Percentiles rank a stretch among this genome's conserved stretches.
These are phyloP conservation scores for Vickermania spadyakhi DNA, from an alignment of 208 protist species.

Conservation along the genomic window DNA sequence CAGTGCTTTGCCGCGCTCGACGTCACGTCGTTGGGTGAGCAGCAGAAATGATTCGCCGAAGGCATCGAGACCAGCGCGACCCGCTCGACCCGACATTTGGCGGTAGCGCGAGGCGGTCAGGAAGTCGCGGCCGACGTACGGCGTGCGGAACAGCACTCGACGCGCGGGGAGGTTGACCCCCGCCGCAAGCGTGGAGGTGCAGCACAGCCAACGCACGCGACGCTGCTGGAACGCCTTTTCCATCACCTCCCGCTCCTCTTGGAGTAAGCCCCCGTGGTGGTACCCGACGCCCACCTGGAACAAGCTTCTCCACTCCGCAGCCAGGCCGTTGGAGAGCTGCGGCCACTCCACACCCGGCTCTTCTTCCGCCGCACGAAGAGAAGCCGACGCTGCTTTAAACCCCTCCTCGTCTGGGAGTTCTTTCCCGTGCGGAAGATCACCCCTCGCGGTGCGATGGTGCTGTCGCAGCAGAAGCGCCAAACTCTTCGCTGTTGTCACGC, in stretches of 20 bases:
- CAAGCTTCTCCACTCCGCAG: slow-evolving; percentile 32
- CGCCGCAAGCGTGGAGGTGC: slow-evolving; percentile 89
- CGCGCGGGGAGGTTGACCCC: slow-evolving; percentile 90
- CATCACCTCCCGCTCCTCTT: slow-evolving; percentile 74
- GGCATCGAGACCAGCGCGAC: slow-evolving; percentile 62
- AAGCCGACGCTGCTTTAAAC: slow-evolving; percentile 7
- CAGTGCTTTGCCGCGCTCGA: slow-evolving; percentile 24
- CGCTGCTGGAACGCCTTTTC: slow-evolving; percentile 68
- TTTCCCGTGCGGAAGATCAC: too few relatives aligned
- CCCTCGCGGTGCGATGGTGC: neutral
- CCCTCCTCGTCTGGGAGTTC: too few relatives aligned
- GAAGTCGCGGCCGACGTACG: slow-evolving; percentile 59
- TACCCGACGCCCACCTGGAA: slow-evolving; percentile 75
- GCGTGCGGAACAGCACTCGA: slow-evolving; percentile 79
- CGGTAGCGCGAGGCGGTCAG: slow-evolving; percentile 64
- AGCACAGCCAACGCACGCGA: slow-evolving; percentile 75
- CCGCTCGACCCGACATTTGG: slow-evolving; percentile 82
- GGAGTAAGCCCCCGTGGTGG: slow-evolving; percentile 82
- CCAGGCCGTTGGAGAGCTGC: slow-evolving; percentile 23
- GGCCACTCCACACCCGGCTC: slow-evolving; percentile 34
- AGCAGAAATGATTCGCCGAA: slow-evolving; percentile 85
- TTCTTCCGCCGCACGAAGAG: neutral
- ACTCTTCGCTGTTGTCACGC: slow-evolving; percentile 54
- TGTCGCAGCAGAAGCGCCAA: slow-evolving; percentile 31
- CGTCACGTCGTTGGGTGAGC: slow-evolving; percentile 25